Evolutionary conservation across 108 stramenopile genomes (phyloP).

Genomic region (Nannochloropsis gaditana): DNA sequence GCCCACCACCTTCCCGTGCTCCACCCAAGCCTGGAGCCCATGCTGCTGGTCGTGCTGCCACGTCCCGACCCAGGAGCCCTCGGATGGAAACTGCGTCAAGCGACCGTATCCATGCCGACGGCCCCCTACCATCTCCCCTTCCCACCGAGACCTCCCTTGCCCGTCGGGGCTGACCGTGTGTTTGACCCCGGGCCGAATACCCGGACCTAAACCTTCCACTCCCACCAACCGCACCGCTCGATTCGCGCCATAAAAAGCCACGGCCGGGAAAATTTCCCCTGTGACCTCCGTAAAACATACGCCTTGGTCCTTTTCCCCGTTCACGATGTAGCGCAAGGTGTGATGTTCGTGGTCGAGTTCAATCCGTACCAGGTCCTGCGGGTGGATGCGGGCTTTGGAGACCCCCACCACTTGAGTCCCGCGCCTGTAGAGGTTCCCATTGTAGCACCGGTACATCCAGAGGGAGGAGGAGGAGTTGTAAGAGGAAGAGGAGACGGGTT

Average conservation of each 20-base stretch:
- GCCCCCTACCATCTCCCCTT: not conserved
- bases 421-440: slow-evolving; percentile 54
- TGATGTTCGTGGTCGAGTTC: slow-evolving; percentile 54
- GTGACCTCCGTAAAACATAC: slow-evolving; percentile 51
- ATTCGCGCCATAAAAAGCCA: slow-evolving; percentile 45
- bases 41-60: not conserved
- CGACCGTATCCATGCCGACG: not conserved
- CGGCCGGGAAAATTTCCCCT: slow-evolving; percentile 54
- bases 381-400: slow-evolving; percentile 50
- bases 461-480: slow-evolving; percentile 55
- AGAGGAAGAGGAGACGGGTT: slow-evolving; percentile 48
- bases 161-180: not conserved
- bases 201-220: slow-evolving; percentile 25
- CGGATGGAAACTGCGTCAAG: not conserved
- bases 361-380: slow-evolving; percentile 53
- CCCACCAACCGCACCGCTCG: slow-evolving; percentile 40
- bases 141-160: not conserved
- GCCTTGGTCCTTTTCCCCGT: slow-evolving; percentile 48
- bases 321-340: slow-evolving; percentile 45
- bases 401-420: slow-evolving; percentile 32
- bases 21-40: slow-evolving; percentile 18
- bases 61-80: not conserved
- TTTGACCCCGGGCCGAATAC: not conserved
- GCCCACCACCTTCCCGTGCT: not conserved
- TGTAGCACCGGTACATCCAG: slow-evolving; percentile 58